Base-by-base conservation (phyloP, 2,329 filamentous ascomycete genomes). In the Dissoconium aciculare region DNA sequence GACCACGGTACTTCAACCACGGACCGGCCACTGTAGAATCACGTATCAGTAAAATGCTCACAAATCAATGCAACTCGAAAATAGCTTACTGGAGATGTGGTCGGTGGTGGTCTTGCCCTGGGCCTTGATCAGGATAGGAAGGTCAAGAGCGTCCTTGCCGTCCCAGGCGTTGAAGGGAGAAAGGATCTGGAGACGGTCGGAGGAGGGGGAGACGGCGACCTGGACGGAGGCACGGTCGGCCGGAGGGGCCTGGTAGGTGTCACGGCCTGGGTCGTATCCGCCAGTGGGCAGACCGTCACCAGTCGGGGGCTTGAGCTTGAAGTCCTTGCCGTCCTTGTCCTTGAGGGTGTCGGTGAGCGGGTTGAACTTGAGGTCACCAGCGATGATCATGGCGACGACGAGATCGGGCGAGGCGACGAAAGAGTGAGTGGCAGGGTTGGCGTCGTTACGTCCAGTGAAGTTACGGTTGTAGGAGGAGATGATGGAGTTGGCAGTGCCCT, bases 381-480 rank as follows among this genome's bases (percentile, higher is more conserved):
- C 83, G 52, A 91, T 72, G 37, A 78, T 75, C 66, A 93, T 63
- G 44, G 84, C 84, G 32, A 91, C 81, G 26, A 91, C 83, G 39
- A 93, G 66, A 55, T 93, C 84, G 34, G 84, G 84, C 5, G 83
- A 92, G 42, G 84, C 78, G 45, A 92, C 84, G 59, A 93, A 93
- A 35, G 82, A 82, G 67, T 92, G 84, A 30, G 84, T 93, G 33
- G 83, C 83, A 24, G 84, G 84, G 70, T 93, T 95, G 45, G 81
- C 84, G 48, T 93, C 85, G 60, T 95, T 95, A 56, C 89, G 83
- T 45, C 87, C 87, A 39, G 87, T 95, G 68, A 98, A 95, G 75
- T 98, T 95, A 63, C 89, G 84, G 78, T 98, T 98, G 77, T 94
- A 98, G 15, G 89, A 95, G 27, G 85, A 94, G 56, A 98, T 68